These are phyloP conservation scores for Macrophomina pseudophaseolina DNA, from an alignment of 2,329 filamentous ascomycete species.

Conservation along the genomic window DNA sequence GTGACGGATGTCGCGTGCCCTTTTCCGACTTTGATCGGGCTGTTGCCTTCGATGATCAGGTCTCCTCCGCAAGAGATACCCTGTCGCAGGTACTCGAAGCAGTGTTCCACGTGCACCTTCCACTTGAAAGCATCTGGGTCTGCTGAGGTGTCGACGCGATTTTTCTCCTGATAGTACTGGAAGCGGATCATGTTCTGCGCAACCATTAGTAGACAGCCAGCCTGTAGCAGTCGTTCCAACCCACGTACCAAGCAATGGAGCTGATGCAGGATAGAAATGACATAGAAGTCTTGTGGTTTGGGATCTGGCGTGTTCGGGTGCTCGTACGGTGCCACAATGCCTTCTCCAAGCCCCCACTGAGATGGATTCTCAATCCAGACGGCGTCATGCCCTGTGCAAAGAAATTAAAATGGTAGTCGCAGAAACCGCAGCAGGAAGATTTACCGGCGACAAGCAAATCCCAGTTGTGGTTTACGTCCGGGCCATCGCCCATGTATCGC, in stretches of 20 bases:
- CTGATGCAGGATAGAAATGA: conserved; percentile 7
- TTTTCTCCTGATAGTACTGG: conserved; percentile 12
- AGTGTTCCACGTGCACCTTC: conserved; percentile 14
- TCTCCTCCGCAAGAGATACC: conserved; percentile 9
- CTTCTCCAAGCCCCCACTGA: neutral
- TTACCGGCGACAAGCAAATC: conserved; percentile 1
- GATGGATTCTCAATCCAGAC: conserved; percentile 1
- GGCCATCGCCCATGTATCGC: neutral
- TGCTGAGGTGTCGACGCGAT: neutral
- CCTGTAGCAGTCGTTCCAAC: neutral
- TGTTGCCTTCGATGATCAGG: conserved; percentile 11
- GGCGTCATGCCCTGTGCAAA: neutral
- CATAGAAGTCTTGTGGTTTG: conserved; percentile 4
- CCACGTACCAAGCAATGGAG: neutral
- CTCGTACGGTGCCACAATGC: conserved; percentile 1
- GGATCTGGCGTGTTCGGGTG: conserved; percentile 4
- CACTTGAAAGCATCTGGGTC: conserved; percentile 14
- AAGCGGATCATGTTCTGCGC: conserved; percentile 2
- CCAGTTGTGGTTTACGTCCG: neutral
- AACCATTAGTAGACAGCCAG: neutral
- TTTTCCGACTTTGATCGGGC: conserved; percentile 6
- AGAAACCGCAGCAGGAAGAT: too few species aligned
- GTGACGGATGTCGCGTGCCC: conserved; percentile 8
- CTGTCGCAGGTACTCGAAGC: conserved; percentile 7
- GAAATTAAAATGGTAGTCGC: neutral